phyloP scores from a whole-genome alignment of 2,329 filamentous ascomycete genomes.

The Arthrocladium fulminans region DNA sequence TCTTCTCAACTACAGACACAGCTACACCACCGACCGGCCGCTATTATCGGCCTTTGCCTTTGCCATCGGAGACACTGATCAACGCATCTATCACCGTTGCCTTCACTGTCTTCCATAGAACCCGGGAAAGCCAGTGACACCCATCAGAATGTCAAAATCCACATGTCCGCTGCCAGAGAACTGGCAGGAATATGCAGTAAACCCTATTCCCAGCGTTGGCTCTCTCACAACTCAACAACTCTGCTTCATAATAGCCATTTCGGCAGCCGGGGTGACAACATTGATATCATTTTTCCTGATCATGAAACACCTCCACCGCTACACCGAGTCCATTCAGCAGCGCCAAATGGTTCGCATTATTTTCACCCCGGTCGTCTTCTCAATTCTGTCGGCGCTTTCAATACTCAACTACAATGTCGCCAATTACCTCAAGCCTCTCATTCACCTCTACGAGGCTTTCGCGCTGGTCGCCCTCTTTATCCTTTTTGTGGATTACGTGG shows the following conservation, averaged over 20 bases:
- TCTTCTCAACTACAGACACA: no score
- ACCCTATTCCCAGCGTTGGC: conserved; percentile 6
- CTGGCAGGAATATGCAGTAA: conserved; percentile 2
- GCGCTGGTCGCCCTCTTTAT: conserved; percentile 15
- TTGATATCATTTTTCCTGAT: conserved; percentile 11
- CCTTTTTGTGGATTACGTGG: conserved; percentile 14
- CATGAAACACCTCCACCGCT: conserved; percentile 12
- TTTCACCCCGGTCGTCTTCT: conserved; percentile 11
- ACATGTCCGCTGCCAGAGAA: conserved; percentile 5
- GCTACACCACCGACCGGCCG: no score
- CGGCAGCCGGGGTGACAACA: conserved; percentile 8
- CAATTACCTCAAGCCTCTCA: conserved; percentile 11
- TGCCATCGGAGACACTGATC: no score
- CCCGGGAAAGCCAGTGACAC: no score
- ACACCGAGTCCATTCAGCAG: conserved; percentile 15
- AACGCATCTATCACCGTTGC: no score
- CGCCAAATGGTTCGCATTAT: conserved; percentile 15
- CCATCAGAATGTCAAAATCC: no score
- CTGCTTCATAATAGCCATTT: conserved; percentile 10
- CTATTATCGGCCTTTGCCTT: no score
- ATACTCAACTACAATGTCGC: conserved; percentile 11
- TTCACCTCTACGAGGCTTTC: conserved; percentile 14
- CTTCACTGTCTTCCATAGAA: no score
- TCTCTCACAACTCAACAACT: conserved; percentile 13
- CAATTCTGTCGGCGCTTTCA: conserved; percentile 10